phyloP scores from a whole-genome alignment of 768 basidiomycete species.

The Agrocybe chaxingu region DNA sequence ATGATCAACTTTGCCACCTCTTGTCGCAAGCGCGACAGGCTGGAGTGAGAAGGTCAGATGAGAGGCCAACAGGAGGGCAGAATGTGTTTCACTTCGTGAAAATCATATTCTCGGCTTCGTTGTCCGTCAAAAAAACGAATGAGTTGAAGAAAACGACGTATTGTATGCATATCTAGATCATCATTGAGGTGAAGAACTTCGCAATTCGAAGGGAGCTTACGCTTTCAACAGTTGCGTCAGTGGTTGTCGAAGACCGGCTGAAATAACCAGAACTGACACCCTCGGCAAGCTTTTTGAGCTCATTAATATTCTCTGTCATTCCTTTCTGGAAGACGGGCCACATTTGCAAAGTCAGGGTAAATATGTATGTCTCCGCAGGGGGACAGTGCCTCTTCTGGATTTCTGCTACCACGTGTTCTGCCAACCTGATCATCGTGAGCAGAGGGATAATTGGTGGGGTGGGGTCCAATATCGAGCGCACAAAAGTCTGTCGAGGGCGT shows the following conservation, averaged over 20 bases:
- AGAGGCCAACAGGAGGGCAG: neutral
- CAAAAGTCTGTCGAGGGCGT: slow-evolving; percentile 51
- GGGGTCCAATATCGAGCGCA: slow-evolving; percentile 66
- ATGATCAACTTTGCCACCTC: slow-evolving; percentile 77
- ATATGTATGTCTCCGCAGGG: slow-evolving; percentile 80
- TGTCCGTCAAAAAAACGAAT: slow-evolving; percentile 74
- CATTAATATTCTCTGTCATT: slow-evolving; percentile 81
- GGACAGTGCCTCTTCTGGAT: slow-evolving; percentile 75
- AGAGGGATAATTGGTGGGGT: slow-evolving; percentile 73
- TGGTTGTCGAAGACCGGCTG: slow-evolving; percentile 57
- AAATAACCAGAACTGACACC: slow-evolving; percentile 62
- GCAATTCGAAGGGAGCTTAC: slow-evolving; percentile 33
- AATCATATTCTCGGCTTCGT: slow-evolving; percentile 94
- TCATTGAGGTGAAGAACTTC: slow-evolving; percentile 4
- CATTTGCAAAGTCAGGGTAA: slow-evolving; percentile 77
- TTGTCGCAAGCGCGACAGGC: slow-evolving; percentile 79
- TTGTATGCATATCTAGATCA: slow-evolving; percentile 59
- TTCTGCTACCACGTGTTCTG: slow-evolving; percentile 74
- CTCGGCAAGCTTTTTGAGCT: slow-evolving; percentile 80
- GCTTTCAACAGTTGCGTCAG: slow-evolving; percentile 61
- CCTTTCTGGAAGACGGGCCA: slow-evolving; percentile 94
- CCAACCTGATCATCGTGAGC: slow-evolving; percentile 88
- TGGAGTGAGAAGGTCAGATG: slow-evolving; percentile 26
- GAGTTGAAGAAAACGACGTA: slow-evolving; percentile 83
- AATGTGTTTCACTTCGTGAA: slow-evolving; percentile 74